Evolutionary conservation across 306 rosid genomes (phyloP).

Genomic region (Fragaria ananassa): DNA sequence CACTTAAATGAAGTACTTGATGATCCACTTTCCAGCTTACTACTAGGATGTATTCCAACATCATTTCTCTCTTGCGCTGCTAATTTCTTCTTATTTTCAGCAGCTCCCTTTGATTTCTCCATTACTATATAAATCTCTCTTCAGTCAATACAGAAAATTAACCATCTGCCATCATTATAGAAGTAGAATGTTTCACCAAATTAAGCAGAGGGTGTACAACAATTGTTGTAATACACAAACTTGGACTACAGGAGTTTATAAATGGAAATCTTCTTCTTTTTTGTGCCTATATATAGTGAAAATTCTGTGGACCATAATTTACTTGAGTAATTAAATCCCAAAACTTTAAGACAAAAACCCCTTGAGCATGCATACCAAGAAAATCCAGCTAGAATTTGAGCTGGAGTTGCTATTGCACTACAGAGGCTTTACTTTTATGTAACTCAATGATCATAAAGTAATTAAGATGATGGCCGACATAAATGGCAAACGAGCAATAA

Average conservation of each 20-base stretch:
- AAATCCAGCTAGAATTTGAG: background rate
- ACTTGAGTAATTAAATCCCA: background rate
- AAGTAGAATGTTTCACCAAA: background rate
- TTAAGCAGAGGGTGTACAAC: background rate
- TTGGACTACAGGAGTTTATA: background rate
- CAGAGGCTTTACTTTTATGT: background rate
- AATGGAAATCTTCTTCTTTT: background rate
- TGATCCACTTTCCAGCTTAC: background rate
- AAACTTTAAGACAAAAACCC: background rate
- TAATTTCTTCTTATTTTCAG: slow-evolving; percentile 25
- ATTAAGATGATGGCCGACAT: background rate
- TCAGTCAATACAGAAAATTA: background rate
- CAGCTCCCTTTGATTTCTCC: slow-evolving; percentile 42
- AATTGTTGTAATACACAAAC: too few relatives aligned
- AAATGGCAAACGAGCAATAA: background rate
- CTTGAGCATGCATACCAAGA: background rate
- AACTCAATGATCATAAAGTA: background rate
- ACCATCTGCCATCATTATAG: slow-evolving; percentile 8
- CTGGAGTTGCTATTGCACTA: background rate
- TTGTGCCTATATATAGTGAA: background rate
- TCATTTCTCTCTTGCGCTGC: slow-evolving; percentile 19
- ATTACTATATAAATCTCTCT: background rate
- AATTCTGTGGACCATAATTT: background rate
- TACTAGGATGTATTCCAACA: slow-evolving; percentile 6
- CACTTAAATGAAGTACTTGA: slow-evolving; percentile 43